A percentile compares a stretch with the other conserved stretches of the same genome.
phyloP scores from a whole-genome alignment of 139 green algal genomes.

The Nannochloris sp. region DNA sequence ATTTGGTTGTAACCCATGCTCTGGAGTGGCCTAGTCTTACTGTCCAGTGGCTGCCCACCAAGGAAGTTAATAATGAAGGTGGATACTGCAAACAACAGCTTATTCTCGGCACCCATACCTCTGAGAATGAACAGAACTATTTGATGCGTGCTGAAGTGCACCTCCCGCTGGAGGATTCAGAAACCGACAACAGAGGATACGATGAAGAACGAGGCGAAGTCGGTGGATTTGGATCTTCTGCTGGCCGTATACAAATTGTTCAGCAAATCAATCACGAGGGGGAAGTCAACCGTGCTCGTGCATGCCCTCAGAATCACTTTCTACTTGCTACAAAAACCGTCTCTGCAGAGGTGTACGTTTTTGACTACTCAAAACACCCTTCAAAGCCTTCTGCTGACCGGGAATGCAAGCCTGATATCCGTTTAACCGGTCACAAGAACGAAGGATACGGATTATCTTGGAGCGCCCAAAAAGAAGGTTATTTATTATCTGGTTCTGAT shows the following conservation, averaged over 20 bases:
- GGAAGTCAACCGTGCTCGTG: slow-evolving; percentile 92
- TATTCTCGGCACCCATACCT: slow-evolving; percentile 96
- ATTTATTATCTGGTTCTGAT: slow-evolving; percentile 92
- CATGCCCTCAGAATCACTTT: slow-evolving; percentile 71
- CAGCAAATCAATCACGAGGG: slow-evolving; percentile 99
- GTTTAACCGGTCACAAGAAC: slow-evolving; percentile 80
- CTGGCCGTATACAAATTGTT: slow-evolving; percentile 66
- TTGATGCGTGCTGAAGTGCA: slow-evolving; percentile 92
- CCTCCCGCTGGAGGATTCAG: slow-evolving; percentile 87
- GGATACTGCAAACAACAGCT: slow-evolving; percentile 86
- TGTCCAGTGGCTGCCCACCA: slow-evolving; percentile 91
- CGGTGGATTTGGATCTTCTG: slow-evolving; percentile 79
- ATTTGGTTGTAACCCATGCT: slow-evolving; percentile 98
- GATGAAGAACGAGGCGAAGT: slow-evolving; percentile 87
- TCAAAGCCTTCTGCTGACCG: slow-evolving; percentile 57
- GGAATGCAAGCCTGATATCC: slow-evolving; percentile 71
- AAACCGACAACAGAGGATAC: slow-evolving; percentile 69
- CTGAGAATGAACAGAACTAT: slow-evolving; percentile 97
- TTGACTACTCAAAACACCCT: slow-evolving; percentile 96
- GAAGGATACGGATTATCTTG: slow-evolving; percentile 97
- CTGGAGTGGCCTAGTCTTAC: slow-evolving; percentile 98
- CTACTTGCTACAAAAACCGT: slow-evolving; percentile 98
- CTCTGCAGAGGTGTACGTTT: slow-evolving; percentile 84
- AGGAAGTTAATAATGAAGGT: slow-evolving; percentile 19
- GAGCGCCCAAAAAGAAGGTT: slow-evolving; percentile 72